Evolutionary conservation across 202 grass and related monocot species (phyloP), one percentile per base, ranked within the genome.

Genomic region (Hordeum pubiflorum): DNA sequence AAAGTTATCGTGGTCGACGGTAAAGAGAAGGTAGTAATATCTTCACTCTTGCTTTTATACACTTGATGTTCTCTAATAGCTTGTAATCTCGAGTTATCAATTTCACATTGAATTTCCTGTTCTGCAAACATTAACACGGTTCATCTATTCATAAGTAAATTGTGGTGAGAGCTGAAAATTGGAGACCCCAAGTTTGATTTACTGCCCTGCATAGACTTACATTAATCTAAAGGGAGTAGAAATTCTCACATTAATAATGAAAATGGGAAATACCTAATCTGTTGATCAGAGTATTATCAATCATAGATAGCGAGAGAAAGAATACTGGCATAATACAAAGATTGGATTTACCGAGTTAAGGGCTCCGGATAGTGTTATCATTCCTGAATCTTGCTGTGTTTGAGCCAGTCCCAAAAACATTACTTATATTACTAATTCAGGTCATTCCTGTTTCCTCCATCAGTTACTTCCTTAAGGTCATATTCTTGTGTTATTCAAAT

Each of bases 1-100:
- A 75, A 50, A 66, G 81, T 97, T 66, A 21, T 74, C 57, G 11
- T 36, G 4, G 14, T 69, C 68, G 63, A 85, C 58, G 69, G 67
- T 5, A 85, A 79, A 75, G 61, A 21, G 24, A 87, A 2, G 52
- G 81, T 83, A 81, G 2, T 10, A n/a, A 61, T 69, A n/a, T 44
- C 3, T 36, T 46, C 31, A 10, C 37, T 73, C 11, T 74, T 80
- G 68, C 33, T 74, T 74, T 67, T 11, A 70, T 29, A 33, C 15
- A 34, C 13, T 61, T 72, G 77, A 17, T 18, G 77, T 39, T 18
- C 43, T 72, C 40, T 39, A 58, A 17, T 33, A 46, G 36, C 72
- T 38, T 46, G 11, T 56, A 81, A 55, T 48, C 50, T 73, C 1
- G 8, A 72, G 15, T 12, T 14, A 18, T 56, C 18, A 39, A 36